These are phyloP conservation scores for Otatea glauca DNA, from an alignment of 176 grass and related monocot genomes.

Conservation along the genomic window DNA sequence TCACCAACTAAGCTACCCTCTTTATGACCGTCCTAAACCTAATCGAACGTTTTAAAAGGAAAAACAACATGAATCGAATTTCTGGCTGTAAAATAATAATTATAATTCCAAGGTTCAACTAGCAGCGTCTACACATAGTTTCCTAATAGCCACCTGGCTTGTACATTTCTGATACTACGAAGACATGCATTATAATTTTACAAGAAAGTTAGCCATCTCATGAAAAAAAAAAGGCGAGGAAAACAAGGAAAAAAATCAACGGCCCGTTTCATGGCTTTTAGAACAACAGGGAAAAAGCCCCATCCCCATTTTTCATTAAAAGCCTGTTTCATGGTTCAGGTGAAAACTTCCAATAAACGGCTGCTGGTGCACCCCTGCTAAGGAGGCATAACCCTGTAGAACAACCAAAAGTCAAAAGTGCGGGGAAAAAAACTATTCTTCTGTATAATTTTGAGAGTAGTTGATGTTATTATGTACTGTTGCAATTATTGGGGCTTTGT, in stretches of 20 bases:
- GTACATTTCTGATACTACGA: conserved; percentile 7
- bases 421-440: neutral
- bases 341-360: conserved; percentile 52
- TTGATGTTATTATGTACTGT: neutral
- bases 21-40: neutral
- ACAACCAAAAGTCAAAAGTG: conserved; percentile 37
- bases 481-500: too few species aligned
- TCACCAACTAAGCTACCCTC: too few species aligned
- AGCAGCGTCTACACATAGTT: neutral
- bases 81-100: neutral
- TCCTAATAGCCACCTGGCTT: neutral
- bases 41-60: neutral
- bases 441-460: neutral
- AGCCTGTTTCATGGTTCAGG: conserved; percentile 43
- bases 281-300: neutral
- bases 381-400: conserved; percentile 57
- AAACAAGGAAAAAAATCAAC: neutral
- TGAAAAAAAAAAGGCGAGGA: too few species aligned
- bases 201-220: neutral
- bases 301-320: conserved; percentile 23
- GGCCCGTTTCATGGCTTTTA: neutral
- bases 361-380: conserved; percentile 50
- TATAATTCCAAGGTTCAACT: neutral
- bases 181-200: conserved; percentile 19
- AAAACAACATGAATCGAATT: neutral